Conservation (phyloP, 352 stramenopile genomes). For the Phytophthora cajani region DNA sequence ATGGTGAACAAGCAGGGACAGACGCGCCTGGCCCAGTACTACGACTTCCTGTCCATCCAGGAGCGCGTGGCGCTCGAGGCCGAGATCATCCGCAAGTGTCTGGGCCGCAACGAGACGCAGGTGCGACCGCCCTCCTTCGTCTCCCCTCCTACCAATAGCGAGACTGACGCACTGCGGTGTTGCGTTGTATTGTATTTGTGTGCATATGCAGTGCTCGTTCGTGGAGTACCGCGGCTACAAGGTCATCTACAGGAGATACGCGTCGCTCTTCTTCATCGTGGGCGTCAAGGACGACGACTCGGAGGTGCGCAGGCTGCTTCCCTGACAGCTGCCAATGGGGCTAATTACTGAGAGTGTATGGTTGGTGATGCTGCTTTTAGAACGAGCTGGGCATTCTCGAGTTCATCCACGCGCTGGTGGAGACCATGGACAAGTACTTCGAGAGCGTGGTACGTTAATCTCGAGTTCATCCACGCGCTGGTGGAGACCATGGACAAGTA, state of each 20-base stretch:
- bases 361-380: slow-evolving; percentile 45
- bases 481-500: slow-evolving; percentile 99
- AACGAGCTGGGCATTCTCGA: slow-evolving; percentile 99
- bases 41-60: slow-evolving; percentile 99
- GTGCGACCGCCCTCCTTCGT: slow-evolving; percentile 25
- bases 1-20: slow-evolving; percentile 99
- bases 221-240: slow-evolving; percentile 99
- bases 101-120: slow-evolving; percentile 97
- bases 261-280: slow-evolving; percentile 99
- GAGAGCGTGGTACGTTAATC: slow-evolving; percentile 94
- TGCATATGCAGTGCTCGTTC: slow-evolving; percentile 95
- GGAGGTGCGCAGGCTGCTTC: slow-evolving; percentile 52
- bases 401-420: slow-evolving; percentile 99
- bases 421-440: slow-evolving; percentile 99
- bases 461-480: slow-evolving; percentile 99
- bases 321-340: background rate
- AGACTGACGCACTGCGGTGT: background rate
- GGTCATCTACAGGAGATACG: slow-evolving; percentile 98
- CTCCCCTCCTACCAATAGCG: background rate
- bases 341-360: background rate
- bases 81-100: slow-evolving; percentile 99
- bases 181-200: background rate
- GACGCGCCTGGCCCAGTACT: slow-evolving; percentile 99
- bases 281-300: slow-evolving; percentile 96
- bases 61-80: slow-evolving; percentile 98